Conservation (phyloP, 495 filamentous ascomycete genomes). For the Chlorociboria aeruginascens region DNA sequence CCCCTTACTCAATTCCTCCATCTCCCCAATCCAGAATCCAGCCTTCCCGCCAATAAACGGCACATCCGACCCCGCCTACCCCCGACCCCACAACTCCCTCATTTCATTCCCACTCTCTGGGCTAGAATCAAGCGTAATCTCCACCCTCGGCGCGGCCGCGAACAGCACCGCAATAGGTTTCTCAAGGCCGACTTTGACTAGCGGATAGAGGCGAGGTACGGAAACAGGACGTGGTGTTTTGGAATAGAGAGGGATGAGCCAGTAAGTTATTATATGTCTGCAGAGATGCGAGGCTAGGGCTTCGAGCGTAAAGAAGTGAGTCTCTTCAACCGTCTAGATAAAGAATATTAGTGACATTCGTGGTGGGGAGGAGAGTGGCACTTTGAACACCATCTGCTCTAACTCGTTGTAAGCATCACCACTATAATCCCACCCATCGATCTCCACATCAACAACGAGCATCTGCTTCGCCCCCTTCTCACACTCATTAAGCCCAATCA, state of each 20-base stretch:
- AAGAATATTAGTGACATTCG: not conserved
- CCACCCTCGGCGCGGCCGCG: constrained; percentile 43
- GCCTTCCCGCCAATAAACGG: constrained; percentile 2
- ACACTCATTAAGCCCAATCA: constrained; percentile 49
- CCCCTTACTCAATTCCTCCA: not conserved
- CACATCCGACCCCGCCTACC: not conserved
- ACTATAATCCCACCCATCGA: constrained; percentile 30
- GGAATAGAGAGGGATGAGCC: constrained; percentile 11
- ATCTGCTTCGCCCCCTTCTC: constrained; percentile 47
- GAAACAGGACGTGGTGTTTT: not conserved
- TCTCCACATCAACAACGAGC: constrained; percentile 38
- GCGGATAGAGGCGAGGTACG: constrained; percentile 7
- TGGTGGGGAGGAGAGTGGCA: constrained; percentile 14
- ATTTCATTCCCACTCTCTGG: not conserved
- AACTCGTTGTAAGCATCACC: constrained; percentile 34
- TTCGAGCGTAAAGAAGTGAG: constrained; percentile 52
- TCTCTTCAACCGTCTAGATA: constrained; percentile 37
- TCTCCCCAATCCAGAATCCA: not conserved
- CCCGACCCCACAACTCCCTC: not conserved
- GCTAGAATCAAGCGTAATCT: constrained; percentile 27
- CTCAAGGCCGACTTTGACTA: constrained; percentile 37
- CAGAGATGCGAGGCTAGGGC: constrained; percentile 38
- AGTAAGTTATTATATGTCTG: constrained; percentile 23
- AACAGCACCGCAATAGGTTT: constrained; percentile 46
- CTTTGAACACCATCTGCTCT: constrained; percentile 38